These are phyloP conservation scores for Neltuma alba DNA, from an alignment of 306 rosid species.

Conservation along the genomic window DNA sequence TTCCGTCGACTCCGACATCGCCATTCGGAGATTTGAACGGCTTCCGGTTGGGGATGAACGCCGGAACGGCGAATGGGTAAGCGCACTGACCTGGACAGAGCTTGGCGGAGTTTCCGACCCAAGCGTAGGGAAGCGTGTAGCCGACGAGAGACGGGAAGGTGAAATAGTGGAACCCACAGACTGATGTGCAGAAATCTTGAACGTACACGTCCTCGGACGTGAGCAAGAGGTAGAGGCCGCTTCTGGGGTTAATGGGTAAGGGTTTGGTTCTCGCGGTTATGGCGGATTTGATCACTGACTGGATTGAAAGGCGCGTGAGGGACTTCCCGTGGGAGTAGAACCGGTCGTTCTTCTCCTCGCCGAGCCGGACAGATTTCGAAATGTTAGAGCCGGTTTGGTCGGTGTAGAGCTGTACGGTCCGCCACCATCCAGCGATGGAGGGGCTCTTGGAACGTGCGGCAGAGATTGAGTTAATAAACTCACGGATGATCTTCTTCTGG, in stretches of 20 bases:
- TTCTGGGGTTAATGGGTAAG: constrained; percentile 58
- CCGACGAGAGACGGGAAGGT: constrained; percentile 91
- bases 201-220: constrained; percentile 89
- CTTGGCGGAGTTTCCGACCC: constrained; percentile 90
- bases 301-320: constrained; percentile 74
- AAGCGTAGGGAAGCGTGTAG: constrained; percentile 88
- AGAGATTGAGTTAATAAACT: constrained; percentile 85
- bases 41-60: constrained; percentile 59
- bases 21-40: constrained; percentile 87
- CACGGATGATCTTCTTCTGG: constrained; percentile 95
- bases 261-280: constrained; percentile 66
- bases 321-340: constrained; percentile 84
- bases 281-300: constrained; percentile 83
- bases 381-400: constrained; percentile 90
- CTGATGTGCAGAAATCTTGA: constrained; percentile 85
- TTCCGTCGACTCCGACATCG: constrained; percentile 90
- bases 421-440: constrained; percentile 90
- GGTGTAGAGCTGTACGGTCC: constrained; percentile 82
- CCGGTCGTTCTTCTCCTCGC: constrained; percentile 83
- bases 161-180: constrained; percentile 94
- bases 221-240: constrained; percentile 73
- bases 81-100: constrained; percentile 83
- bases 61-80: constrained; percentile 82
- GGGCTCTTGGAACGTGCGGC: constrained; percentile 53
- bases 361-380: constrained; percentile 65